A percentile compares a stretch with the other conserved stretches of the same genome.
phyloP scores from a whole-genome alignment of 2,329 filamentous ascomycete genomes.

The Penicillium digitatum region DNA sequence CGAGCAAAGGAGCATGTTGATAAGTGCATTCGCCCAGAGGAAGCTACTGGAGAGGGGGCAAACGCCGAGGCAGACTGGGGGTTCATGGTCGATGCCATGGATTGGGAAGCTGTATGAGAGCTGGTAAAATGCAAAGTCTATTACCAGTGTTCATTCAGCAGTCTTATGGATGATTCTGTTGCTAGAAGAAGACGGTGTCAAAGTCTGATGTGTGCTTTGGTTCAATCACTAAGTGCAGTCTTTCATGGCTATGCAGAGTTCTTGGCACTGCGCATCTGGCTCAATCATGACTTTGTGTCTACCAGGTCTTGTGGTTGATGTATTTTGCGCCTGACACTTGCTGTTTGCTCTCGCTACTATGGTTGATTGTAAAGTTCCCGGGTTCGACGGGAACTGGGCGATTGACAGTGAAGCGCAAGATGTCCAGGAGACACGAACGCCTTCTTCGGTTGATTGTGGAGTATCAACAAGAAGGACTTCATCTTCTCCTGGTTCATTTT shows the following conservation, averaged over 20 bases:
- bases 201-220: not conserved
- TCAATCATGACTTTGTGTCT: not conserved
- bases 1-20: conserved; percentile 50
- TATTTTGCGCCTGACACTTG: not conserved
- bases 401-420: not conserved
- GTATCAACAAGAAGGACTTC: too few relatives aligned
- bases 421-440: not conserved
- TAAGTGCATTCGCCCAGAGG: conserved; percentile 23
- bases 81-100: conserved; percentile 59
- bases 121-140: not conserved
- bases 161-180: not conserved
- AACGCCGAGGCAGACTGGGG: conserved; percentile 49
- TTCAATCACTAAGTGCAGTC: not conserved
- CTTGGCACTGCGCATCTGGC: too few relatives aligned
- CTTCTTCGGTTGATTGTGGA: not conserved
- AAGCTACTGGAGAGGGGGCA: conserved; percentile 6
- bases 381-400: not conserved
- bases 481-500: not conserved
- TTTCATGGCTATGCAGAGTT: not conserved
- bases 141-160: not conserved
- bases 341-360: not conserved
- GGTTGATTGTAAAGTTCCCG: not conserved
- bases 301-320: not conserved
- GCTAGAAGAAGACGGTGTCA: not conserved
- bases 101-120: conserved; percentile 48